Base-by-base conservation (phyloP, 768 basidiomycete genomes). In the Imleria badia region DNA sequence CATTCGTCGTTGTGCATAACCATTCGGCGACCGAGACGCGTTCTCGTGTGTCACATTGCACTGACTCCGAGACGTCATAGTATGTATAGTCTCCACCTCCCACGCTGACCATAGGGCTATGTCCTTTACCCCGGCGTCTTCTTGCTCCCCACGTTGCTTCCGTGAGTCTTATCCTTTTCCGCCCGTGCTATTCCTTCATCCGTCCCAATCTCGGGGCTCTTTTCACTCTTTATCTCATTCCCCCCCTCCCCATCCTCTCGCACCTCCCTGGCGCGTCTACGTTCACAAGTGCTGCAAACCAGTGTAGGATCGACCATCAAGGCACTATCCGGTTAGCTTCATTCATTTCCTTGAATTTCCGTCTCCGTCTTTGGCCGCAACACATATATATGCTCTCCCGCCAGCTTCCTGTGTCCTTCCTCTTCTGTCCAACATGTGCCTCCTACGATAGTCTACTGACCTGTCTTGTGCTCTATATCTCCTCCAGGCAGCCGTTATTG, bases 281-380 rank as follows among this genome's bases (percentile, higher is more conserved):
- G 52, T 50, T 31, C 35, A 10, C 38, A 7, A 41, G 22, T 4
- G 11, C 36, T 34, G 20, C 19, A 35, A 54, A 46, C 53, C 51
- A 54, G 58, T 51, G 40, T 44, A 31, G 42, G 64, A 68, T 64
- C 56, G 60, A 56, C 60, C 55, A 58, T 67, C 62, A 58, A 55
- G 50, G 55, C 35, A 56, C 45, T 38, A 14, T 41, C 52, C 51
- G 66, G 67, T 68, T 15, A 52, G 66, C 34, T 57, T 52, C 60
- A 50, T 67, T 68, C 61, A 67, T 67, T 61, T 67, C 59, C 42
- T 48, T 17, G 20, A 53, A 56, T 55, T 48, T 46, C 60, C 59
- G 57, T 47, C 54, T 20, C 57, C 55, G 49, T 51, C 48, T 41
- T 52, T 53, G 38, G 34, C 26, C 35, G n/a, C 26, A 6, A 26